Evolutionary conservation across 352 stramenopile genomes (phyloP), one percentile per base, ranked within the genome.

Genomic region (Phytophthora melonis): DNA sequence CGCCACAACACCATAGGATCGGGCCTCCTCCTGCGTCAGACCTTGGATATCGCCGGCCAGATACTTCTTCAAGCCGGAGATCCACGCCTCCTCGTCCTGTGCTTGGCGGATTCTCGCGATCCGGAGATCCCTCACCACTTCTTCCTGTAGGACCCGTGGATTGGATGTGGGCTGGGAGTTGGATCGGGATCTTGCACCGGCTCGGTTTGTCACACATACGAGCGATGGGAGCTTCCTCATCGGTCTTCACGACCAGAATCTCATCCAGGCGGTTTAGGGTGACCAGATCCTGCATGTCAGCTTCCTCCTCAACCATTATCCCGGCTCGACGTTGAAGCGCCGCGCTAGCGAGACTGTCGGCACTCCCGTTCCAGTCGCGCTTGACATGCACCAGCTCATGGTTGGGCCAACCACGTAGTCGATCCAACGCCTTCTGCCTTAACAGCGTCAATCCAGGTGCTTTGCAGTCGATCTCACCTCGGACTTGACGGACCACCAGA

Each of bases 381-480:
- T n/a, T n/a, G 2, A 70, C 21, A 23, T 70, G 63, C n/a, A 70
- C 13, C 10, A 63, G 19, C 6, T 58, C 39, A 14, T 58, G 45
- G 13, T 52, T 10, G 1, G 63, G 55, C 45, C 5, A n/a, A n/a
- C n/a, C n/a, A n/a, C n/a, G n/a, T n/a, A n/a, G n/a, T n/a, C n/a
- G 19, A 52, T 63, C 41, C 5, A 62, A 7, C 10, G 18, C 25
- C 8, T 70, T 63, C 39, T 70, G 25, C 5, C 14, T 14, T 11
- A 63, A 19, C 1, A 70, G 27, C 2, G 19, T 56, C 34, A 63
- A 14, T 11, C 27, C 43, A 39, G 63, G 53, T 5, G 63, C 54
- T 4, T 58, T 70, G 13, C 54, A 70, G 18, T 70, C 54, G 54
- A 70, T 63, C 32, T 70, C 61, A 5, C 61, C 61, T 19, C 61